These are phyloP conservation scores for Globisporangium heterothallicum DNA, from an alignment of 352 stramenopile species.

Conservation along the genomic window DNA sequence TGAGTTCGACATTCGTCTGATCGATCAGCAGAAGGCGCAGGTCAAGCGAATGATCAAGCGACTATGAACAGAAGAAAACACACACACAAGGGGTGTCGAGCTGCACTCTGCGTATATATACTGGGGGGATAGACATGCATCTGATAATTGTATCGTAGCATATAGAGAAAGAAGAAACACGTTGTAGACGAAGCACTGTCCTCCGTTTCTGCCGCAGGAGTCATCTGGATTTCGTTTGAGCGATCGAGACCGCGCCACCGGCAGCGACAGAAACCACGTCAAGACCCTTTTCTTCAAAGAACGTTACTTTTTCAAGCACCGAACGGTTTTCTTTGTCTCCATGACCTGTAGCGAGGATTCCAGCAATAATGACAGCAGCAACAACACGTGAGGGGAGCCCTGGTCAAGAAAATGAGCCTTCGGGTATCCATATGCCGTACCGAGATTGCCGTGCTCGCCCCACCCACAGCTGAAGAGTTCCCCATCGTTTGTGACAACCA, in stretches of 20 bases:
- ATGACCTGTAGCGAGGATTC: conserved; percentile 32
- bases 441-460: conserved; percentile 82
- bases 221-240: conserved; percentile 1
- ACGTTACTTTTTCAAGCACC: conserved; percentile 35
- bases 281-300: conserved; percentile 30
- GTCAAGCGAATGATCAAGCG: conserved; percentile 42
- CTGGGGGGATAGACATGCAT: too few relatives aligned
- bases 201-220: too few relatives aligned
- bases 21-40: conserved; percentile 52
- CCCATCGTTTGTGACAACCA: conserved; percentile 44
- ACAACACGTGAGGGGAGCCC: not conserved
- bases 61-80: conserved; percentile 8
- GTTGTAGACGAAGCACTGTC: too few relatives aligned
- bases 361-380: not conserved
- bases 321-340: conserved; percentile 37
- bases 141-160: not conserved
- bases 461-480: conserved; percentile 76
- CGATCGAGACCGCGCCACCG: conserved; percentile 66
- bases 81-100: too few relatives aligned
- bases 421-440: conserved; percentile 24
- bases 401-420: not conserved
- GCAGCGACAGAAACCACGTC: conserved; percentile 31
- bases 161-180: not conserved
- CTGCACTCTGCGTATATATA: too few relatives aligned
- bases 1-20: conserved; percentile 42